These are phyloP conservation scores for Fusarium duplospermum DNA, from an alignment of 2,329 filamentous ascomycete genomes.

Conservation along the genomic window DNA sequence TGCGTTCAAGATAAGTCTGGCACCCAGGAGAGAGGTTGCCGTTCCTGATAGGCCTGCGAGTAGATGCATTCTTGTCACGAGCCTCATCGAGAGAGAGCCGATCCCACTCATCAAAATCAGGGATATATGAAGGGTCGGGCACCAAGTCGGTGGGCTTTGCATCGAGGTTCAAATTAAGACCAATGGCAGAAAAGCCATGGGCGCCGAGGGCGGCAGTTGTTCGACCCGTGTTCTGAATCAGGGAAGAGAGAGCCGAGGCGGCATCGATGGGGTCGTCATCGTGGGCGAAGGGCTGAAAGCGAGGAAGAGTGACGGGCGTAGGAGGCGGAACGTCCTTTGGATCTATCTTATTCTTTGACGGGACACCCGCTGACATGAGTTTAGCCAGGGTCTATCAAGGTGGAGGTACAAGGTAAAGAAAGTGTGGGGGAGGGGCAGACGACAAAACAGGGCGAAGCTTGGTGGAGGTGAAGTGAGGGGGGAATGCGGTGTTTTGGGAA, in stretches of 20 bases:
- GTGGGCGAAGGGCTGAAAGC: constrained; percentile 53
- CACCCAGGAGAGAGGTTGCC: constrained; percentile 67
- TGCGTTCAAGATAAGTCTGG: constrained; percentile 68
- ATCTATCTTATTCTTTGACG: constrained; percentile 48
- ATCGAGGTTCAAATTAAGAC: constrained; percentile 66
- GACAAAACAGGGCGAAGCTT: constrained; percentile 9
- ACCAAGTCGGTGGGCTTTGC: constrained; percentile 62
- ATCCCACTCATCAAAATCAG: constrained; percentile 66
- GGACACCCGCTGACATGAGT: constrained; percentile 44
- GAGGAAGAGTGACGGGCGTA: constrained; percentile 66
- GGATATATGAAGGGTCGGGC: constrained; percentile 64
- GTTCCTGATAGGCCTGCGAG: constrained; percentile 62
- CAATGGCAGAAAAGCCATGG: constrained; percentile 67
- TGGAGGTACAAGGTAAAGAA: constrained; percentile 15
- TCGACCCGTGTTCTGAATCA: constrained; percentile 67
- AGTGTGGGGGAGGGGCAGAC: constrained; percentile 26
- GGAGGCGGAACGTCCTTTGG: constrained; percentile 67
- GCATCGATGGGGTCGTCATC: constrained; percentile 45
- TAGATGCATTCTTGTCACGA: constrained; percentile 59
- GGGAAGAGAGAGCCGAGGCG: constrained; percentile 56
- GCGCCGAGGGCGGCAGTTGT: constrained; percentile 53
- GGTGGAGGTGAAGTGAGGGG: constrained; percentile 29
- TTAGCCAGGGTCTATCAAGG: constrained; percentile 37
- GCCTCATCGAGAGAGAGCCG: constrained; percentile 61
- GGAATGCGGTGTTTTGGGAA: constrained; percentile 33